Base-by-base conservation (phyloP, 345 rosid genomes). In the Erysimum cheiranthoides region DNA sequence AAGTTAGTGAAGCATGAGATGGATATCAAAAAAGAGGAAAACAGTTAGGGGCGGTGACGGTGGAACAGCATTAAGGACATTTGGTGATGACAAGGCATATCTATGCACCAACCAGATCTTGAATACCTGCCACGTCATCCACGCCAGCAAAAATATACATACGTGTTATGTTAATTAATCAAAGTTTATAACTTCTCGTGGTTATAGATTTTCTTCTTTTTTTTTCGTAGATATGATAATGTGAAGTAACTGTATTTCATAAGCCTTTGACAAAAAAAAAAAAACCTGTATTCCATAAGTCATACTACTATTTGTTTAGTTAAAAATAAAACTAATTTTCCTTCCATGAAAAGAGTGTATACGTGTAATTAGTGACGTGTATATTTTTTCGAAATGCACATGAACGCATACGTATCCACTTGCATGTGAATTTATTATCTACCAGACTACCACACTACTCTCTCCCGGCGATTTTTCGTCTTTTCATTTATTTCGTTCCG, bases 341-440 rank as follows among this genome's bases (percentile, higher is more conserved):
- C 42, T 2, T 47, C 25, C 25, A 39, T 38, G 10, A 54, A 27
- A 21, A 30, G 6, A 39, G 39, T 30, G 46, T 30, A 30, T 34
- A 60, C 69, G 60, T 75, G 78, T 18, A 50, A 51, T 59, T 68
- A 21, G 62, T 68, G 64, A 75, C 79, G 70, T 68, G 74, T 68
- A 52, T 42, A 53, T n/a, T 18, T 36, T 42, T 68, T 16, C 5
- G 36, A 54, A 70, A 76, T 69, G 75, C 79, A 61, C 79, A 76
- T 69, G 79, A 76, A 61, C 70, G 40, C 31, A 21, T 42, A 21
- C 56, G 45, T 61, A 69, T n/a, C 79, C 64, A 76, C 79, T 76
- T 68, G 79, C 79, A 68, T 76, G 74, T 76, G 79, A 76, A 69
- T 52, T 76, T 69, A 76, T 69, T 53, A 76, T 61, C 79, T 69